Base-by-base conservation (phyloP, 1,284 basidiomycete genomes). In the Ganoderma sinense region DNA sequence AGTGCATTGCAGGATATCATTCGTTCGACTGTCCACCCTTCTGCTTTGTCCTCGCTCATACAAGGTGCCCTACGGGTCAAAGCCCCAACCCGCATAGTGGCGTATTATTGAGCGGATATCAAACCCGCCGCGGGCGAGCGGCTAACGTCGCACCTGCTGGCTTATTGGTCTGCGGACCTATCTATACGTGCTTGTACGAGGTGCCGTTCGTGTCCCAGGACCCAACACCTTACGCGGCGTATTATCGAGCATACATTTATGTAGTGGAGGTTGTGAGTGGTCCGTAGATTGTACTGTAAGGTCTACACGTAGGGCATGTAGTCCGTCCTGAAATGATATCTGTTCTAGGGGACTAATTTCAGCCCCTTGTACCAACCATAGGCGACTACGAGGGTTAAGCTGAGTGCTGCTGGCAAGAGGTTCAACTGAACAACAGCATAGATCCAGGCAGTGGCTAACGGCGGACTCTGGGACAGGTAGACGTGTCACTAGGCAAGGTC, bases 1-100 rank as follows among this genome's bases (percentile, higher is more conserved):
- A 66, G 64, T 31, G 8, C 43, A 48, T 39, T 51, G 8, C 43
- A 29, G 20, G n/a, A 48, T 26, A 14, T 26, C n/a, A 26, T 26
- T 23, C 29, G 23, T 41, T 11, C 48, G 13, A 55, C 26, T 7
- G 14, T 8, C 11, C 29, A n/a, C 51, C 4, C 26, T 2, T 60
- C 45, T 67, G n/a, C 4, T 5, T 43, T 66, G 33, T 29, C 31
- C 58, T 26, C 67, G 93, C 92, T 93, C 85, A 89, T 92, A 91
- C 66, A 91, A 94, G 93, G 93, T 94, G 91, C 93, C 90, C 81
- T 84, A 77, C 88, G 87, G 89, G 87, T 84, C 73, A 84, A 93
- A 85, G 76, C 76, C 81, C 82, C 86, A 87, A 83, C 87, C 88
- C 87, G 87, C 79, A 78, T 73, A 76, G 75, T 83, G 91, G 93